phyloP scores from a whole-genome alignment of 768 basidiomycete genomes.

The Tephrocybe sp. region DNA sequence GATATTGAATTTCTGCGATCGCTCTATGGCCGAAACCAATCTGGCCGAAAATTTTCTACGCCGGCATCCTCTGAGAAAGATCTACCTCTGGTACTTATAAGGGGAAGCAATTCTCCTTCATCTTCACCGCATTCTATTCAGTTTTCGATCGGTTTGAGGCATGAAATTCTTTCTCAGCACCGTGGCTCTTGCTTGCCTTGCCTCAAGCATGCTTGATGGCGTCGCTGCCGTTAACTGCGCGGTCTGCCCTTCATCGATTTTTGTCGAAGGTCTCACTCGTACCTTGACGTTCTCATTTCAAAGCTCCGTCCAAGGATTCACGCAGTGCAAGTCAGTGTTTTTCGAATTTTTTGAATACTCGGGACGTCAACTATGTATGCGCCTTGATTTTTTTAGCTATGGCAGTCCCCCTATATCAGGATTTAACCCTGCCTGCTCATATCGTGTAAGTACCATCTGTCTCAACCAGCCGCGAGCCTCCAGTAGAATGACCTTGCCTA shows the following conservation, averaged over 20 bases:
- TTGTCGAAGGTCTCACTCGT: slow-evolving; percentile 9
- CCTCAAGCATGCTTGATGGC: background rate
- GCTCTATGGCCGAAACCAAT: too few relatives aligned
- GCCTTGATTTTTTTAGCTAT: background rate
- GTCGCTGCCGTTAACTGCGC: slow-evolving; percentile 7
- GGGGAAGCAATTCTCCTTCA: too few relatives aligned
- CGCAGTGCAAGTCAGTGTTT: slow-evolving; percentile 17
- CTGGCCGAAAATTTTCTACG: too few relatives aligned
- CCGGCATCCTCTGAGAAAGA: too few relatives aligned
- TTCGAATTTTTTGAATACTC: background rate
- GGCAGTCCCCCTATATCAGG: slow-evolving; percentile 8
- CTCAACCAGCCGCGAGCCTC: too few relatives aligned
- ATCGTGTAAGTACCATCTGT: background rate
- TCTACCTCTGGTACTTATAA: too few relatives aligned
- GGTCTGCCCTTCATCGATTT: slow-evolving; percentile 11
- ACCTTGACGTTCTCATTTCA: slow-evolving; percentile 2
- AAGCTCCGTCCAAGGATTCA: background rate
- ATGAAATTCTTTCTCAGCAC: background rate
- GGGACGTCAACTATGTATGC: background rate
- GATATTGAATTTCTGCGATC: too few relatives aligned
- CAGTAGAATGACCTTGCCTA: background rate
- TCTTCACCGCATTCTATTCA: too few relatives aligned
- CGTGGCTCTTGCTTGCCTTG: background rate
- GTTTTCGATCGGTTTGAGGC: background rate
- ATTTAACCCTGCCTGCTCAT: background rate